A percentile compares a stretch with the other conserved stretches of the same genome.
Conservation (phyloP, 2,329 filamentous ascomycete species). For the Periconia macrospinosa region DNA sequence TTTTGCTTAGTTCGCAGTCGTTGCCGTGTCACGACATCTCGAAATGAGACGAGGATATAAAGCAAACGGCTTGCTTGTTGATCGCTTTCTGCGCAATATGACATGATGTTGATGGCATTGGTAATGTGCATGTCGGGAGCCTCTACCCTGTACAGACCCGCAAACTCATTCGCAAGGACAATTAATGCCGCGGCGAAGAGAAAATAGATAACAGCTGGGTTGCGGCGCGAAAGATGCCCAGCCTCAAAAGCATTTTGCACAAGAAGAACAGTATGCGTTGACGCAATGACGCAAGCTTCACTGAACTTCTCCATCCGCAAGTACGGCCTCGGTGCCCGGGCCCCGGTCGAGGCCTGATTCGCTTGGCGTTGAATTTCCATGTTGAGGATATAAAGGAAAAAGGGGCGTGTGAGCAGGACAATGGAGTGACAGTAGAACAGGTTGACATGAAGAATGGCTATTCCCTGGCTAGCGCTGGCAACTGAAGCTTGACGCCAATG, state of each 20-base stretch:
- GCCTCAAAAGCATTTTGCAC: conserved; percentile 46
- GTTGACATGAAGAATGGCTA: conserved; percentile 65
- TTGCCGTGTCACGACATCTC: conserved; percentile 41
- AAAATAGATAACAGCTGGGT: conserved; percentile 46
- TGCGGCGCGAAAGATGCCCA: conserved; percentile 43
- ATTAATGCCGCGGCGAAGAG: conserved; percentile 46
- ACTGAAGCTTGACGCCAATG: conserved; percentile 55
- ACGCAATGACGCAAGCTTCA: conserved; percentile 47
- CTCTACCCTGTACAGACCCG: conserved; percentile 36
- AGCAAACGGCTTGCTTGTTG: conserved; percentile 43
- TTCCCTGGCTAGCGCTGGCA: conserved; percentile 52
- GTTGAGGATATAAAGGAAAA: conserved; percentile 62
- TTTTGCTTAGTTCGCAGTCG: conserved; percentile 28
- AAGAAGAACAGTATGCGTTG: conserved; percentile 44
- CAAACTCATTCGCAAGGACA: conserved; percentile 45
- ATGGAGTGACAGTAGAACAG: conserved; percentile 65
- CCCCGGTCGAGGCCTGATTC: conserved; percentile 24
- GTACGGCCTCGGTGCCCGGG: conserved; percentile 29
- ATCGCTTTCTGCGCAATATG: conserved; percentile 45
- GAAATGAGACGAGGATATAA: conserved; percentile 42
- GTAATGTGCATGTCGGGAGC: conserved; percentile 40
- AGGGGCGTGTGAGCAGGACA: conserved; percentile 65
- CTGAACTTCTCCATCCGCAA: conserved; percentile 53
- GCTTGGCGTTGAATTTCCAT: conserved; percentile 42
- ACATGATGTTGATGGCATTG: conserved; percentile 45